A percentile compares a stretch with the other conserved stretches of the same genome.
Evolutionary conservation across 768 basidiomycete genomes (phyloP).

Genomic region (Termitomyces sp.): DNA sequence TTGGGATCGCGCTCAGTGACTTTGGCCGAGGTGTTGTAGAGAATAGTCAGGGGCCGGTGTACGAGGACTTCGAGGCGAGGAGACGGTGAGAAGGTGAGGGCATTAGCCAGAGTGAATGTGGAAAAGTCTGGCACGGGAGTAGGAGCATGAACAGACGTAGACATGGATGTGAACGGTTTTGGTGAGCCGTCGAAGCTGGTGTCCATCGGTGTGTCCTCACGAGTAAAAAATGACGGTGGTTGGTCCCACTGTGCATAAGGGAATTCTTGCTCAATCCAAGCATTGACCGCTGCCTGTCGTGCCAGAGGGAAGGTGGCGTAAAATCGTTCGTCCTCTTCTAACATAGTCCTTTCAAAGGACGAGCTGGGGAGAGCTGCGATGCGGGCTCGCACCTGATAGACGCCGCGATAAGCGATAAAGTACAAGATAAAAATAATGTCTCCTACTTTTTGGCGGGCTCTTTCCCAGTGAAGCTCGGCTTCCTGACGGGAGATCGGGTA

Average conservation of each 20-base stretch:
- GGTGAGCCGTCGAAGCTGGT: background rate
- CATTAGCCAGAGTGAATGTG: background rate
- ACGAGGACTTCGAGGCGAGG: background rate
- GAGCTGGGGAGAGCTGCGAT: constrained; percentile 2
- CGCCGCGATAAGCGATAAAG: background rate
- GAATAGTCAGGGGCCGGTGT: background rate
- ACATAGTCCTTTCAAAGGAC: constrained; percentile 14
- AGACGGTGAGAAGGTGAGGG: background rate
- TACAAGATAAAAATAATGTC: background rate
- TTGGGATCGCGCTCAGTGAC: background rate
- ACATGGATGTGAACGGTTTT: background rate
- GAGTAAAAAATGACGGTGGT: background rate
- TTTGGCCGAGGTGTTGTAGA: background rate
- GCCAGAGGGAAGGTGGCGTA: constrained; percentile 18
- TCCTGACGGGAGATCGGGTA: constrained; percentile 6
- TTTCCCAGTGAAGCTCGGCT: constrained; percentile 12
- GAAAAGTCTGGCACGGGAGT: background rate
- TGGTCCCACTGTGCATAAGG: background rate
- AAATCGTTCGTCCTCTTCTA: constrained; percentile 16
- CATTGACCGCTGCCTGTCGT: constrained; percentile 11
- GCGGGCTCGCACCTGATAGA: constrained; percentile 1
- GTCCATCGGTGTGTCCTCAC: background rate
- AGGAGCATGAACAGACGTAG: background rate
- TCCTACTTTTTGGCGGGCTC: constrained; percentile 9
- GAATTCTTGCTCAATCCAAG: constrained; percentile 8